Conservation (phyloP, 495 filamentous ascomycete species). For the Talaromyces thailandensis region DNA sequence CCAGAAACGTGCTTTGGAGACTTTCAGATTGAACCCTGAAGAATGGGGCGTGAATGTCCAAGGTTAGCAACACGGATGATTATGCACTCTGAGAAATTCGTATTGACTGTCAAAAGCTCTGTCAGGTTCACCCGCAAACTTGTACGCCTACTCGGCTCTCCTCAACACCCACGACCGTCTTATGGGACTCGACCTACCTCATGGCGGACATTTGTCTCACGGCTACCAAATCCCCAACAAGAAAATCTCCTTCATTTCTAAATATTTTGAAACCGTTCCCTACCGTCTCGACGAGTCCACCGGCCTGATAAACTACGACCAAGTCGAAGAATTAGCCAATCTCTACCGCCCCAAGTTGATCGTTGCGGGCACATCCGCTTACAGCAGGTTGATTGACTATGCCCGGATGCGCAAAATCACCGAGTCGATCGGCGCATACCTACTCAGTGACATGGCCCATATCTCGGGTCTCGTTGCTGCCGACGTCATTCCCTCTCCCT, state of each 20-base stretch:
- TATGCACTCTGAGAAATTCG: background rate
- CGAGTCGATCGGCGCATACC: slow-evolving; percentile 88
- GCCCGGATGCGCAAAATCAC: slow-evolving; percentile 92
- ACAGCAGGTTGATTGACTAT: slow-evolving; percentile 98
- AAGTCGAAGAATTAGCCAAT: slow-evolving; percentile 81
- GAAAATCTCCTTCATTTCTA: slow-evolving; percentile 92
- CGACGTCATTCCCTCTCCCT: slow-evolving; percentile 89
- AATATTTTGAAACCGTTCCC: slow-evolving; percentile 92
- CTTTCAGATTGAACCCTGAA: slow-evolving; percentile 75
- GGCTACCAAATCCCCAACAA: slow-evolving; percentile 90
- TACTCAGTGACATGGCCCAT: slow-evolving; percentile 97
- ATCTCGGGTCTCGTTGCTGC: slow-evolving; percentile 94
- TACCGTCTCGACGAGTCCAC: slow-evolving; percentile 87
- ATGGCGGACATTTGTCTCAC: slow-evolving; percentile 96
- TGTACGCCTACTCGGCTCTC: slow-evolving; percentile 98
- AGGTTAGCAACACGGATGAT: slow-evolving; percentile 58
- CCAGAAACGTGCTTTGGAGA: slow-evolving; percentile 88
- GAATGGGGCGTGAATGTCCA: slow-evolving; percentile 99
- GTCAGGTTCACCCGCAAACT: slow-evolving; percentile 70
- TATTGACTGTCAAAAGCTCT: background rate
- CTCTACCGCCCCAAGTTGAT: slow-evolving; percentile 94
- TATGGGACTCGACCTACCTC: slow-evolving; percentile 96
- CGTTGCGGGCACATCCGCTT: slow-evolving; percentile 95
- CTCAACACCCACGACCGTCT: slow-evolving; percentile 94
- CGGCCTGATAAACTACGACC: slow-evolving; percentile 95